phyloP scores from a whole-genome alignment of 2,329 filamentous ascomycete species.

The Westerdykella ornata region DNA sequence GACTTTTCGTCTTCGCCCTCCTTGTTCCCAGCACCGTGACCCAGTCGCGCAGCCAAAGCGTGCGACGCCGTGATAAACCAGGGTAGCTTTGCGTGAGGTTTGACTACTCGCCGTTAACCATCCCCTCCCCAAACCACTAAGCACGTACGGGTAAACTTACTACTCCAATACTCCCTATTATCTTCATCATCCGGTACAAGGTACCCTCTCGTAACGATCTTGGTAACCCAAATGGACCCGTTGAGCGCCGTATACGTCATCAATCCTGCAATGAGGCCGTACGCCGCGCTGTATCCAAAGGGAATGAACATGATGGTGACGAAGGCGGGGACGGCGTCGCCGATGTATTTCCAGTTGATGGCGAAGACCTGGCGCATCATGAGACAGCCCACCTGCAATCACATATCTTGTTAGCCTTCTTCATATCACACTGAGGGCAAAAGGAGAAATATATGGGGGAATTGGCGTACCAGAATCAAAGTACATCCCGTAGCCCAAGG shows the following conservation, averaged over 20 bases:
- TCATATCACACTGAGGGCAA: too few relatives aligned
- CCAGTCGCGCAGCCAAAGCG: too few relatives aligned
- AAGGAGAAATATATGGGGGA: neutral
- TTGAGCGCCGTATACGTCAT: slow-evolving; percentile 71
- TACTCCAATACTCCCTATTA: slow-evolving; percentile 73
- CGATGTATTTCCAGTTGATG: slow-evolving; percentile 83
- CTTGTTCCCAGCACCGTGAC: too few relatives aligned
- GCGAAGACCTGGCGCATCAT: slow-evolving; percentile 67
- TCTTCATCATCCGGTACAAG: slow-evolving; percentile 70
- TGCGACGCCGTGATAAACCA: slow-evolving; percentile 21
- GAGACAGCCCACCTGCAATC: slow-evolving; percentile 58
- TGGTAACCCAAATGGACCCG: slow-evolving; percentile 60
- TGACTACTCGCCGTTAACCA: slow-evolving; percentile 21
- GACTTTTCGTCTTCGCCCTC: too few relatives aligned
- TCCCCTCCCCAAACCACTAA: neutral
- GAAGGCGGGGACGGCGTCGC: slow-evolving; percentile 78
- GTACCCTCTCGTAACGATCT: slow-evolving; percentile 58
- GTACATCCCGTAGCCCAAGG: slow-evolving; percentile 85
- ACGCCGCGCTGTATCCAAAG: slow-evolving; percentile 81
- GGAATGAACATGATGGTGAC: slow-evolving; percentile 79
- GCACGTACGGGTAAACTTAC: slow-evolving; percentile 39
- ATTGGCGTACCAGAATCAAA: slow-evolving; percentile 59
- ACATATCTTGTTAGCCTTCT: too few relatives aligned
- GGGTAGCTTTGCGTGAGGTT: slow-evolving; percentile 27
- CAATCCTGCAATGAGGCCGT: slow-evolving; percentile 76